These are phyloP conservation scores for Populus euphratica DNA, from an alignment of 345 rosid genomes.

Conservation along the genomic window DNA sequence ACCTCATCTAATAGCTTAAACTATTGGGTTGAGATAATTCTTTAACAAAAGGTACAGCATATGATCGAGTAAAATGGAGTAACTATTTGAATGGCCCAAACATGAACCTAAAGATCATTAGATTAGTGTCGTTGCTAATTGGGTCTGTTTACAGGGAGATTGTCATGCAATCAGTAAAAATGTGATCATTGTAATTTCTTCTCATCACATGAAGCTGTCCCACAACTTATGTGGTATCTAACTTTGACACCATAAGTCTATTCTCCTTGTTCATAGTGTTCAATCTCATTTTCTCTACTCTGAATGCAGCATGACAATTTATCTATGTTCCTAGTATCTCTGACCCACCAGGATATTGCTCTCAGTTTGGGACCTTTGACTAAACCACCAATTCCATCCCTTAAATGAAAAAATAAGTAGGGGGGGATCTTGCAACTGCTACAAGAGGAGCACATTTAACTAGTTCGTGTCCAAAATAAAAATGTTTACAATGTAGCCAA, in stretches of 20 bases:
- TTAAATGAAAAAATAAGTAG: not conserved
- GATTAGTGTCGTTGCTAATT: not conserved
- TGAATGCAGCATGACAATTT: not conserved
- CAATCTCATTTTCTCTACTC: slow-evolving; percentile 7
- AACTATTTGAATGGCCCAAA: not conserved
- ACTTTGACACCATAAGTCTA: not conserved
- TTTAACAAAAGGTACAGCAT: not conserved
- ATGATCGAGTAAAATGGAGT: not conserved
- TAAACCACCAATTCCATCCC: not conserved
- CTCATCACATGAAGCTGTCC: not conserved
- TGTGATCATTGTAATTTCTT: not conserved
- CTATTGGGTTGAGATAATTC: too few species aligned
- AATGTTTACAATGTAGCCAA: not conserved
- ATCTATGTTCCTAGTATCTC: not conserved
- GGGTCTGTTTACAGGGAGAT: too few species aligned
- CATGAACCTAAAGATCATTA: not conserved
- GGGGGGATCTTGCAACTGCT: not conserved
- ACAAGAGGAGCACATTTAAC: not conserved
- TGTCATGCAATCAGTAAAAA: not conserved
- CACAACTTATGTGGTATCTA: not conserved
- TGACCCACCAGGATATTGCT: not conserved
- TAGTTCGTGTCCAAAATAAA: not conserved
- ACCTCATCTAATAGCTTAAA: too few species aligned
- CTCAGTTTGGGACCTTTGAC: slow-evolving; percentile 1
- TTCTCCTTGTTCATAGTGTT: slow-evolving; percentile 5